Base-by-base conservation (phyloP, 78 protist genomes). In the Anaeramoeba flamelloides region DNA sequence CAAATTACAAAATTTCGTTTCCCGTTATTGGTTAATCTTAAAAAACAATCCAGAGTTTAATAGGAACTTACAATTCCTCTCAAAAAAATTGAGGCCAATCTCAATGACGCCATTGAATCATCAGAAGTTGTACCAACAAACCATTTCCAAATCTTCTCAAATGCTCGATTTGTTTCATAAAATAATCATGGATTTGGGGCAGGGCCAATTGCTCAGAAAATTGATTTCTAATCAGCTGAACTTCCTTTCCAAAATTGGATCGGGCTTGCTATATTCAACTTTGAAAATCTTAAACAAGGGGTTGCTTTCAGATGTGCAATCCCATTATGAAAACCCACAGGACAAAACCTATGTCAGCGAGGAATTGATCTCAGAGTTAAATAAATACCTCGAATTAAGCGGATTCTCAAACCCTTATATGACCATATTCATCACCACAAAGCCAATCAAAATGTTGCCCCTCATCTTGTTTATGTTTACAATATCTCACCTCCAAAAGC, bases 271-370 rank as follows among this genome's bases (percentile, higher is more conserved):
- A 12, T 41, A 39, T 41, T 81, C 80, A 3, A 78, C 92, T 0
- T 80, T 92, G 84, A 82, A 86, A n/a, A 69, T 65, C 0, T 38
- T 90, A 86, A 89, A 90, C 86, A 64, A 40, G n/a, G 77, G 91
- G 3, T 77, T 90, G 39, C 53, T 90, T 37, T 82, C 76, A 36
- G 92, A 88, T 41, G 77, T 91, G n/a, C 82, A 78, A 32, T 83
- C 82, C 65, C 92, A 89, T 87, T 91, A 90, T 88, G 78, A 41
- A 37, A n/a, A n/a, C n/a, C n/a, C n/a, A n/a, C n/a, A n/a, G n/a
- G n/a, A n/a, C n/a, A n/a, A n/a, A n/a, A n/a, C n/a, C n/a, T n/a
- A n/a, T n/a, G n/a, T n/a, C n/a, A n/a, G n/a, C n/a, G n/a, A n/a
- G n/a, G n/a, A n/a, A n/a, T n/a, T n/a, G n/a, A n/a, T n/a, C n/a